Evolutionary conservation across 352 stramenopile genomes (phyloP).

Genomic region (Phytophthora uliginosa): DNA sequence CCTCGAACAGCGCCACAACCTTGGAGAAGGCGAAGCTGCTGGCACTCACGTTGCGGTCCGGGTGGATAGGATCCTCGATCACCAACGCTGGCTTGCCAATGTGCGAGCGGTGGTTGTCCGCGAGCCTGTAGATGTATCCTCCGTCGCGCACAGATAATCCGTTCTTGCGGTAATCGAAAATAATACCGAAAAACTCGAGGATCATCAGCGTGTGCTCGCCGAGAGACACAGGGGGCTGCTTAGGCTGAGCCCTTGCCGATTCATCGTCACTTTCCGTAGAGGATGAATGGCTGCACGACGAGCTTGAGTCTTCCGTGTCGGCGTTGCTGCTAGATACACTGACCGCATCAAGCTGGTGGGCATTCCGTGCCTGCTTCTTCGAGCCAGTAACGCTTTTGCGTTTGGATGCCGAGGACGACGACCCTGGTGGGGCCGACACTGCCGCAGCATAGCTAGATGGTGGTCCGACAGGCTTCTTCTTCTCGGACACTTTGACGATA

Average conservation of each 20-base stretch:
- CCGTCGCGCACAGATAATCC: constrained; percentile 86
- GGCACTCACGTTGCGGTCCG: constrained; percentile 88
- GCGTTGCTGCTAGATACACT: constrained; percentile 85
- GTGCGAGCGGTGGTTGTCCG: constrained; percentile 55
- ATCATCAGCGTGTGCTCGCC: constrained; percentile 82
- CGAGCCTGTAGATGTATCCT: constrained; percentile 88
- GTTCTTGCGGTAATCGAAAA: constrained; percentile 90
- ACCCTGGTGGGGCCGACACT: constrained; percentile 48
- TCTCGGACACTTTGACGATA: constrained; percentile 56
- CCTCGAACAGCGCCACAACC: constrained; percentile 87
- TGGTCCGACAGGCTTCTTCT: constrained; percentile 23
- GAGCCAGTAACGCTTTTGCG: constrained; percentile 17
- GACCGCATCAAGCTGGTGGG: constrained; percentile 52
- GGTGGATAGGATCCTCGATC: constrained; percentile 92
- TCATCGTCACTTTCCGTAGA: constrained; percentile 70
- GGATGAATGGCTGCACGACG: constrained; percentile 57
- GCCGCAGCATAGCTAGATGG: constrained; percentile 79
- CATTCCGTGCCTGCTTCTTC: constrained; percentile 14
- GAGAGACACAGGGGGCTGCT: constrained; percentile 52
- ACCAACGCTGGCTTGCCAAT: constrained; percentile 80
- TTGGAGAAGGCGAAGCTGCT: constrained; percentile 90
- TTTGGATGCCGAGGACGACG: constrained; percentile 22
- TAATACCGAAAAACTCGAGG: constrained; percentile 88
- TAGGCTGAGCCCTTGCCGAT: constrained; percentile 20
- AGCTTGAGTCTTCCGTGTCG: constrained; percentile 84